These are phyloP conservation scores for Globisporangium paroecandrum DNA, from an alignment of 352 stramenopile species.

Conservation along the genomic window DNA sequence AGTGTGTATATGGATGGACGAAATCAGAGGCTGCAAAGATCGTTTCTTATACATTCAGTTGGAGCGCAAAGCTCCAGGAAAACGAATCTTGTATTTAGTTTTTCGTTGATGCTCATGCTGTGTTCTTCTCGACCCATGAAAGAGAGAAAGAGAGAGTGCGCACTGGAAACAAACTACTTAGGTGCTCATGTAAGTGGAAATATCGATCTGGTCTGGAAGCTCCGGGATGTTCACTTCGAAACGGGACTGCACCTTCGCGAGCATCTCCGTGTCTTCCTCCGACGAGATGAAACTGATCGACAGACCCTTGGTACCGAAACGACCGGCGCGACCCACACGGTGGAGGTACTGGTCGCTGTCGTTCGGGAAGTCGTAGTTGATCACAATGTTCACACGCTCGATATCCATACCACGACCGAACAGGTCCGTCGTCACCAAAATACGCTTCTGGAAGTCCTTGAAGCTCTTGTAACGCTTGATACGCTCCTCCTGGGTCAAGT, in stretches of 20 bases:
- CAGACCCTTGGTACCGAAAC: slow-evolving; percentile 99
- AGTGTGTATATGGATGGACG: background rate
- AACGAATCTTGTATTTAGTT: slow-evolving; percentile 10
- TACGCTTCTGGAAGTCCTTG: slow-evolving; percentile 99
- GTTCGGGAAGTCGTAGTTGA: slow-evolving; percentile 99
- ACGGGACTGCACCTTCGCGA: slow-evolving; percentile 97
- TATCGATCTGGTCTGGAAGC: slow-evolving; percentile 99
- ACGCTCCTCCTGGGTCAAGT: slow-evolving; percentile 97
- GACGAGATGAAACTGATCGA: slow-evolving; percentile 99
- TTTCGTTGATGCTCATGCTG: slow-evolving; percentile 4
- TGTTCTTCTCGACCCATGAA: background rate
- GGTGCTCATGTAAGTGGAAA: slow-evolving; percentile 97
- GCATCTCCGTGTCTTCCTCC: slow-evolving; percentile 96
- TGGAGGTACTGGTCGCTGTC: slow-evolving; percentile 99
- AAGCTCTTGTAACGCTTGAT: slow-evolving; percentile 99
- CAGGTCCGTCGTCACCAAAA: slow-evolving; percentile 99
- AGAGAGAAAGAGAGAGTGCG: background rate
- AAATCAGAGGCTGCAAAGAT: background rate
- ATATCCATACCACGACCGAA: slow-evolving; percentile 99
- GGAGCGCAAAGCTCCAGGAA: slow-evolving; percentile 2
- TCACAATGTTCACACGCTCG: slow-evolving; percentile 99
- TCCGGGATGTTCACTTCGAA: slow-evolving; percentile 99
- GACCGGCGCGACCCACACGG: slow-evolving; percentile 96
- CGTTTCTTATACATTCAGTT: slow-evolving; percentile 6
- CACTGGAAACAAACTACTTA: slow-evolving; percentile 29